Conservation (phyloP, 2,329 filamentous ascomycete genomes). For the Dactylellina cionopaga region DNA sequence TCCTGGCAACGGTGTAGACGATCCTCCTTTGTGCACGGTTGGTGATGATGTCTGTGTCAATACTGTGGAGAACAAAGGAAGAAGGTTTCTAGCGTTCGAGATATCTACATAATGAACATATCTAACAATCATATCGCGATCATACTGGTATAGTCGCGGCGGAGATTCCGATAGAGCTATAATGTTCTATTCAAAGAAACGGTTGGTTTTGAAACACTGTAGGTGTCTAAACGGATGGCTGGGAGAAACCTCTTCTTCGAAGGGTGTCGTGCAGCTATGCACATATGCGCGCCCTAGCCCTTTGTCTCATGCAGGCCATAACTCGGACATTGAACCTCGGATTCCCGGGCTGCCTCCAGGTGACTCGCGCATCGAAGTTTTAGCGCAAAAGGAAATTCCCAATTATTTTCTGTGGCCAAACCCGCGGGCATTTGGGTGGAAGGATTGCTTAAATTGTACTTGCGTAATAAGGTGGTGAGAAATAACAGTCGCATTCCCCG, state of each 20-base stretch:
- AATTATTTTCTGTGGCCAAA: constrained; percentile 5
- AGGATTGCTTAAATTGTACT: no score
- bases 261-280: neutral
- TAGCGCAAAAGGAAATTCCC: neutral
- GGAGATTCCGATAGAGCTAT: no score
- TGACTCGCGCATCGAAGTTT: neutral
- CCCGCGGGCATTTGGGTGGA: no score
- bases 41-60: no score
- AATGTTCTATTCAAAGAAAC: no score
- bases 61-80: no score
- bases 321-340: constrained; percentile 11
- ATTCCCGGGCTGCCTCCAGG: constrained; percentile 22
- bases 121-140: constrained; percentile 18
- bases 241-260: neutral
- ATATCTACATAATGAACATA: no score
- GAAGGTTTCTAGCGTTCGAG: no score
- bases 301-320: constrained; percentile 17
- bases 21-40: no score
- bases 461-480: no score
- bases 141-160: no score
- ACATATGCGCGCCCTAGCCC: constrained; percentile 2
- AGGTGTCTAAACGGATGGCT: neutral
- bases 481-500: constrained; percentile 10
- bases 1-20: constrained; percentile 20
- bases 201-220: constrained; percentile 28